Evolutionary conservation across 1,284 basidiomycete species (phyloP), one percentile per base, ranked within the genome.

Genomic region (Amylostereum chailletii): DNA sequence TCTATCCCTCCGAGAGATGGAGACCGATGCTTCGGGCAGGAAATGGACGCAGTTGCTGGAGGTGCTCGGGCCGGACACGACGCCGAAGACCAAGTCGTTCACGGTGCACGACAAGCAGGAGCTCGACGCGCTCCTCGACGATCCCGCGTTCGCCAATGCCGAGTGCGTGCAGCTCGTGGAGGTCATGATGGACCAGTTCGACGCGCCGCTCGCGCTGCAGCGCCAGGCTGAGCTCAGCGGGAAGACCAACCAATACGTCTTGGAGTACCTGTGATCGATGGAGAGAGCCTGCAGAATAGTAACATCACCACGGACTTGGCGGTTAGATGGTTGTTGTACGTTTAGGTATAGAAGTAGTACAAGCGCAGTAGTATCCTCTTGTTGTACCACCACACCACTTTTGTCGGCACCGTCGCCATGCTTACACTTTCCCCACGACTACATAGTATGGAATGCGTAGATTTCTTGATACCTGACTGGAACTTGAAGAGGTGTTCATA

Each of bases 81-180:
- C n/a, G 75, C 75, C 56, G 68, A 70, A 47, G 66, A 74, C 45
- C n/a, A 72, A 69, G 57, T 87, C 86, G 27, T 85, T 85, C 61
- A 80, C 72, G 5, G 85, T 87, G 45, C 61, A 63, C 51, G 83
- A 72, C 47, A 87, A 84, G 64, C 53, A 65, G 3, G 85, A 86
- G 62, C 69, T 94, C 31, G 73, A 79, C 32, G 63, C 62, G 6
- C 72, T 94, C 30, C 71, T 94, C 48, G 69, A 77, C 11, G 71
- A 83, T 58, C 53, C 65, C 1, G 60, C 67, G 6, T 91, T 93
- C 58, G 74, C 70, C 1, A 71, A 59, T 34, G 78, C 81, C 3
- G 70, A 78, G 44, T 75, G 76, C 61, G 82, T 90, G 48, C 86
- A 90, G 63, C 68, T 93, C 34, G 81, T 93, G 5, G 90, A 93